Conservation (phyloP, 202 grass and related monocot species). For the Carex arenaria region DNA sequence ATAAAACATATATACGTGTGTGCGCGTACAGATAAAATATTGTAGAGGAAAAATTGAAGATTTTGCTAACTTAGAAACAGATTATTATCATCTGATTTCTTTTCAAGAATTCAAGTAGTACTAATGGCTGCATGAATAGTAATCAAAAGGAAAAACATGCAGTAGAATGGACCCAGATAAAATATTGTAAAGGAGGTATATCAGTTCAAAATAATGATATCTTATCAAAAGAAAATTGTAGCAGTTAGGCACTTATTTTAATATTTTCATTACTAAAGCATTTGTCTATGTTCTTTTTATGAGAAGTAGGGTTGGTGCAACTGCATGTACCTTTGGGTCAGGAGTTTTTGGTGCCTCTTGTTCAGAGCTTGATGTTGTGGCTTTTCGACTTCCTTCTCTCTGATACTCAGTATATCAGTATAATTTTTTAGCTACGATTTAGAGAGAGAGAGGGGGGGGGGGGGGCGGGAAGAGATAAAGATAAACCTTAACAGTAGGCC, state of each 20-base stretch:
- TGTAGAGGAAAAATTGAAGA: background rate
- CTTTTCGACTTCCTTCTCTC: constrained; percentile 66
- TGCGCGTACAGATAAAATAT: no score
- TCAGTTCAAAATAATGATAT: background rate
- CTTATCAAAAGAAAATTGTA: background rate
- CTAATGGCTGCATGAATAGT: background rate
- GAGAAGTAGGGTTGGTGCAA: background rate
- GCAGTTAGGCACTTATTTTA: background rate
- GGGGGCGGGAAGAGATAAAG: background rate
- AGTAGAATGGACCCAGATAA: background rate
- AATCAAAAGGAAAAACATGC: background rate
- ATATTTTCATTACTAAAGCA: background rate
- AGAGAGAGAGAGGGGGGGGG: constrained; percentile 1
- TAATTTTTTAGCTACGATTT: background rate
- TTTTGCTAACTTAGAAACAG: background rate
- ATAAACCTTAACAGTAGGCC: constrained; percentile 38
- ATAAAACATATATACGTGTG: no score
- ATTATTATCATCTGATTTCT: background rate
- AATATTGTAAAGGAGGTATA: background rate
- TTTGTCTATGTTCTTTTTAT: background rate
- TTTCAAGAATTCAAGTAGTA: background rate
- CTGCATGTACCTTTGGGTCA: constrained; percentile 61
- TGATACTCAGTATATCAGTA: constrained; percentile 28
- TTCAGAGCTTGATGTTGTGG: constrained; percentile 48
- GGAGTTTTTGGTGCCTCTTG: constrained; percentile 48